Conservation (phyloP, 495 filamentous ascomycete species). For the Beverwykella pulmonaria region DNA sequence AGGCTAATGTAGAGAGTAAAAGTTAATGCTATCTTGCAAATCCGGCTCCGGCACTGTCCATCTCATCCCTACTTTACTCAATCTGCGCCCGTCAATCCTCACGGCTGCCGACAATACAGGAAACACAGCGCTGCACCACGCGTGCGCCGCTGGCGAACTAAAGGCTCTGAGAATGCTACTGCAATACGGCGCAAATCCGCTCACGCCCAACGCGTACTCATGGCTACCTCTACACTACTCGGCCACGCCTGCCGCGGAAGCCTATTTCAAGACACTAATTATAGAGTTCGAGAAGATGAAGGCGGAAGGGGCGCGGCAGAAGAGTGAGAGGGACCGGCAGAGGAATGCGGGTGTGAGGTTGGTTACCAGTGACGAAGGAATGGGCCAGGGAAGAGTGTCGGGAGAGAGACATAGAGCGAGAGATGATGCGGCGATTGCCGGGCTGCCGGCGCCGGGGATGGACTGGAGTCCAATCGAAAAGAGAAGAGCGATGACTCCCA, state of each 20-base stretch:
- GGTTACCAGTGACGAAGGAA: constrained; percentile 41
- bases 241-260: constrained; percentile 72
- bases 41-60: constrained; percentile 36
- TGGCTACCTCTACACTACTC: constrained; percentile 76
- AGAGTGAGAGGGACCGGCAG: constrained; percentile 38
- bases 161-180: constrained; percentile 73
- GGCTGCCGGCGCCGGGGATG: constrained; percentile 34
- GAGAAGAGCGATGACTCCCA: constrained; percentile 43
- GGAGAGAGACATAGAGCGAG: constrained; percentile 28
- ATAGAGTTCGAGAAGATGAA: constrained; percentile 54
- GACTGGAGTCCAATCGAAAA: constrained; percentile 45
- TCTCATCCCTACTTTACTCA: constrained; percentile 38
- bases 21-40: constrained; percentile 42
- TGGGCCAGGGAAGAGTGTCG: constrained; percentile 26
- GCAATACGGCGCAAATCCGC: constrained; percentile 65
- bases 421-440: constrained; percentile 32
- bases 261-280: constrained; percentile 70
- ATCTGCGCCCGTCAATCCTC: constrained; percentile 12
- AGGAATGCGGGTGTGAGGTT: constrained; percentile 42
- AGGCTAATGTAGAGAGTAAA: neutral
- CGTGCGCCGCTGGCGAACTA: constrained; percentile 67
- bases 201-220: constrained; percentile 65
- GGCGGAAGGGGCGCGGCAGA: constrained; percentile 38
- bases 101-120: constrained; percentile 60
- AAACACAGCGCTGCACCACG: constrained; percentile 76